Percentiles rank a stretch among this genome's conserved stretches.
These are phyloP conservation scores for Chlamydomonas schloesseri DNA, from an alignment of 139 green algal genomes.

Conservation along the genomic window DNA sequence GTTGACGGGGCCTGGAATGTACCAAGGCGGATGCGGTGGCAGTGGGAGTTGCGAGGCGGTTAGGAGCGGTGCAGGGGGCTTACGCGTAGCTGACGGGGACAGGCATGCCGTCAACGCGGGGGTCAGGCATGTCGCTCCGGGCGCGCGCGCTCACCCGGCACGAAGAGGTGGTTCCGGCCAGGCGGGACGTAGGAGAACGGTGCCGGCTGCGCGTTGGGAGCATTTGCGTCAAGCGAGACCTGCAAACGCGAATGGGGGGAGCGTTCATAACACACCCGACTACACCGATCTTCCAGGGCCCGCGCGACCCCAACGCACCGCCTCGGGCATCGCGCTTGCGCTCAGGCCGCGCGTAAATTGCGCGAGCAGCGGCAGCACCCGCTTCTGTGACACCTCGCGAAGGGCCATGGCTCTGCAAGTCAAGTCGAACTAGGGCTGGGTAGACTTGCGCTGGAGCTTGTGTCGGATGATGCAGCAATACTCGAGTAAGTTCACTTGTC, in stretches of 20 bases:
- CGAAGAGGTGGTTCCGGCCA: conserved; percentile 94
- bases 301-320: not conserved
- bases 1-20: conserved; percentile 93
- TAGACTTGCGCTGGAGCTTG: too few species aligned
- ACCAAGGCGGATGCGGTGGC: too few species aligned
- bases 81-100: not conserved
- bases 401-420: not conserved
- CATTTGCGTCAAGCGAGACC: not conserved
- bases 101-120: not conserved
- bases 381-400: conserved; percentile 41
- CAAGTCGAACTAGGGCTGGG: too few species aligned
- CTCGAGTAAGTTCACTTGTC: too few species aligned
- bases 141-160: conserved; percentile 78
- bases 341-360: not conserved
- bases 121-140: not conserved
- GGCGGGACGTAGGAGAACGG: conserved; percentile 82
- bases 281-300: not conserved
- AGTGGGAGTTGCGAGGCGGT: too few species aligned
- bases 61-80: not conserved
- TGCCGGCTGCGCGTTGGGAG: conserved; percentile 13
- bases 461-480: too few species aligned
- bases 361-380: conserved; percentile 14
- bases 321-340: conserved; percentile 19
- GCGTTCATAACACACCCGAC: not conserved
- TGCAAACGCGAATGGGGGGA: not conserved